phyloP scores from a whole-genome alignment of 169 alveolate species.

The Cryptosporidium ubiquitum region DNA sequence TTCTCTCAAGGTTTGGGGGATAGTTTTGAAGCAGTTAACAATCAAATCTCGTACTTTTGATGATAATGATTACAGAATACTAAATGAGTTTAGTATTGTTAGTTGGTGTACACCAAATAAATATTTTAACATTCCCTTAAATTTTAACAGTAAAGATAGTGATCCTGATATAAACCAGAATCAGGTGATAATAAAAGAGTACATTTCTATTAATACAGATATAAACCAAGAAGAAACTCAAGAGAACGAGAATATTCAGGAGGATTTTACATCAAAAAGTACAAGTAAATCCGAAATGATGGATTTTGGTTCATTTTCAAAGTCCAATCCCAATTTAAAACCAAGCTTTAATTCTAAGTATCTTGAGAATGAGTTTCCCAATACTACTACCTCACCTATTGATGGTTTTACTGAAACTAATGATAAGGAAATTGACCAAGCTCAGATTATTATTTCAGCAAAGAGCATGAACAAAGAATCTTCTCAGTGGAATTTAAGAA shows the following conservation, averaged over 20 bases:
- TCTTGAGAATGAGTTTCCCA: background rate
- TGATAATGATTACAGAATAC: constrained; percentile 42
- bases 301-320: background rate
- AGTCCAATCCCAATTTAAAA: background rate
- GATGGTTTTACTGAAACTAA: background rate
- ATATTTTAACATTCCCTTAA: constrained; percentile 27
- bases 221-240: background rate
- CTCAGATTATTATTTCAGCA: constrained; percentile 33
- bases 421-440: background rate
- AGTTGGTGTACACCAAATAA: constrained; percentile 69
- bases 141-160: background rate
- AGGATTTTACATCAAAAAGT: background rate
- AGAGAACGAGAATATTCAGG: background rate
- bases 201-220: constrained; percentile 1
- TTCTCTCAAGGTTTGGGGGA: constrained; percentile 53
- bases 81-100: constrained; percentile 56
- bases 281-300: background rate
- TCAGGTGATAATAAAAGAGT: background rate
- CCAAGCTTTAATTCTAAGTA: background rate
- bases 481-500: constrained; percentile 47
- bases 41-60: constrained; percentile 44
- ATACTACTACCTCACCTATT: background rate
- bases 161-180: background rate
- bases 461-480: constrained; percentile 16
- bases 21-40: constrained; percentile 29